A percentile compares a stretch with the other conserved stretches of the same genome.
phyloP scores from a whole-genome alignment of 2,329 filamentous ascomycete species.

The Aspergillus puulaauensis region DNA sequence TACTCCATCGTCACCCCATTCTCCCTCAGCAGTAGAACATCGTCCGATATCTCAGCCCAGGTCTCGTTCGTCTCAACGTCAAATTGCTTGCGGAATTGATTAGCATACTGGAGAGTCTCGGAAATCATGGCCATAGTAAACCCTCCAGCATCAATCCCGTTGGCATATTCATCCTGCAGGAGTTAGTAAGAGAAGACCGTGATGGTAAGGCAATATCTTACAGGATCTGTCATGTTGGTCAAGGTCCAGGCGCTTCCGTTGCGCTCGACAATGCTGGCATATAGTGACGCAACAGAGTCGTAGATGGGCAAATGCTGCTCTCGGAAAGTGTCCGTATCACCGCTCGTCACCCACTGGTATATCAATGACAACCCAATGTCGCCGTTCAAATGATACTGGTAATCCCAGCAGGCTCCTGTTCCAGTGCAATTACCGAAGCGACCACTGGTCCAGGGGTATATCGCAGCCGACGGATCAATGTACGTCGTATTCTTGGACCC shows the following conservation, averaged over 20 bases:
- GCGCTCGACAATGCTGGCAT: slow-evolving; percentile 58
- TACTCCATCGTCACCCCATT: slow-evolving; percentile 66
- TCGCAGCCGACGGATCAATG: slow-evolving; percentile 58
- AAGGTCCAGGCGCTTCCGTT: slow-evolving; percentile 57
- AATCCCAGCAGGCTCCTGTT: slow-evolving; percentile 66
- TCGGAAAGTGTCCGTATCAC: slow-evolving; percentile 57
- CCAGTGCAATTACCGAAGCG: slow-evolving; percentile 68
- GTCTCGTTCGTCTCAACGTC: slow-evolving; percentile 56
- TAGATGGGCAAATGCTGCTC: slow-evolving; percentile 61
- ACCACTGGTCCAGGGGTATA: slow-evolving; percentile 68
- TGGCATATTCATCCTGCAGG: slow-evolving; percentile 63
- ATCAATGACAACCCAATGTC: slow-evolving; percentile 65
- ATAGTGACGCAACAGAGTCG: slow-evolving; percentile 63
- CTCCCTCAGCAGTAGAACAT: slow-evolving; percentile 57
- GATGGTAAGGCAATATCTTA: slow-evolving; percentile 30
- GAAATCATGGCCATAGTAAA: slow-evolving; percentile 66
- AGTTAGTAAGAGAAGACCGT: background rate
- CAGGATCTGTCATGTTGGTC: slow-evolving; percentile 70
- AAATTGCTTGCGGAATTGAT: slow-evolving; percentile 57
- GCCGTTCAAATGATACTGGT: slow-evolving; percentile 70
- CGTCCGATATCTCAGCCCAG: slow-evolving; percentile 57
- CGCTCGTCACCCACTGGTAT: slow-evolving; percentile 61
- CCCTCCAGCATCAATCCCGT: slow-evolving; percentile 65
- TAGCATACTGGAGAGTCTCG: slow-evolving; percentile 56
- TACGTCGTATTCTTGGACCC: slow-evolving; percentile 61